These are phyloP conservation scores for Mycena indigotica DNA, from an alignment of 768 basidiomycete genomes.

Conservation along the genomic window DNA sequence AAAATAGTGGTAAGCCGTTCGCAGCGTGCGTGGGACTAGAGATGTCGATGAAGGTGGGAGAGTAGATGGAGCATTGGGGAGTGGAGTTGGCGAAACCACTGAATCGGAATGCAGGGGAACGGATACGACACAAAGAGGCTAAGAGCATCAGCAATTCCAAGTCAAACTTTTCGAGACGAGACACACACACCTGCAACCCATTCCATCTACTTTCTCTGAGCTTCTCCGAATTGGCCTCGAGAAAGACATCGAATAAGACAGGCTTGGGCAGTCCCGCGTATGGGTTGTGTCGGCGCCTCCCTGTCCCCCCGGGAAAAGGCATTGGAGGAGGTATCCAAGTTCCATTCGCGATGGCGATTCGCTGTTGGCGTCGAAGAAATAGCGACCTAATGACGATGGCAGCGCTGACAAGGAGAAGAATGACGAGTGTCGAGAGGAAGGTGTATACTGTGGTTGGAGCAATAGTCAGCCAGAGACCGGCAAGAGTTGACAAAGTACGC, in stretches of 20 bases:
- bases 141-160: not conserved
- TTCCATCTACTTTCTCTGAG: not conserved
- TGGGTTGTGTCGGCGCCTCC: not conserved
- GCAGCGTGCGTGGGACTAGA: not conserved
- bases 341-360: constrained; percentile 44
- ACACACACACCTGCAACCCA: not conserved
- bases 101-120: too few species aligned
- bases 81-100: not conserved
- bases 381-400: constrained; percentile 44
- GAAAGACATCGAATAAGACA: not conserved
- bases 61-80: not conserved
- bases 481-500: too few species aligned
- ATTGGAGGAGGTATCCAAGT: constrained; percentile 31
- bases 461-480: too few species aligned
- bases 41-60: not conserved
- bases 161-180: not conserved
- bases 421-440: constrained; percentile 42
- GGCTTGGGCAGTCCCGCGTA: not conserved
- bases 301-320: not conserved
- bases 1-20: not conserved
- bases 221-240: not conserved
- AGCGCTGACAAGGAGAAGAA: constrained; percentile 46
- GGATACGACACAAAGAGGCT: not conserved
- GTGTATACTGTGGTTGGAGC: constrained; percentile 26
- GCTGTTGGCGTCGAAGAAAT: constrained; percentile 41